Percentiles rank a stretch among this genome's conserved stretches.
phyloP scores from a whole-genome alignment of 2,329 filamentous ascomycete species.

The Colletotrichum filicis region DNA sequence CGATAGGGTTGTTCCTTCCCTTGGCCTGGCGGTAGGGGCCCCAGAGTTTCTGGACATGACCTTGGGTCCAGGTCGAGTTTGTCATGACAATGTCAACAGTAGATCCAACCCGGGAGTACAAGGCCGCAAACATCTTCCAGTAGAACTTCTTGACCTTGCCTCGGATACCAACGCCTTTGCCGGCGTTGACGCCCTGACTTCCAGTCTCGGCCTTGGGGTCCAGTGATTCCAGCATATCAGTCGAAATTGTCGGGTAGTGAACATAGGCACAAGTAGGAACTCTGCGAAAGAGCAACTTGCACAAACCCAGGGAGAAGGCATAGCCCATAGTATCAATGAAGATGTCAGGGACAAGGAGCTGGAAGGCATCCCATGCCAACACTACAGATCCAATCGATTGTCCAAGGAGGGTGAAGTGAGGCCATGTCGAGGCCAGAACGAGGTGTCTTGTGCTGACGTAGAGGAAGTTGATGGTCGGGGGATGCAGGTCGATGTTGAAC shows the following conservation, averaged over 20 bases:
- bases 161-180: constrained; percentile 77
- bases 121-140: constrained; percentile 84
- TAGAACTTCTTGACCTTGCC: constrained; percentile 82
- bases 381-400: constrained; percentile 91
- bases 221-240: constrained; percentile 92
- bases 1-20: constrained; percentile 63
- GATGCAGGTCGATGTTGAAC: constrained; percentile 92
- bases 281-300: constrained; percentile 81
- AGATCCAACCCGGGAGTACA: constrained; percentile 86
- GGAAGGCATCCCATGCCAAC: constrained; percentile 91
- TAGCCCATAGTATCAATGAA: constrained; percentile 99
- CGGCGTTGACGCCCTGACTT: constrained; percentile 82
- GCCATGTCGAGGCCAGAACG: constrained; percentile 89
- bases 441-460: constrained; percentile 90
- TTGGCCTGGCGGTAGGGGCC: constrained; percentile 63
- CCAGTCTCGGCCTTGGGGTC: constrained; percentile 70
- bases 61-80: constrained; percentile 94
- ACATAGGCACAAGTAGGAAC: constrained; percentile 94
- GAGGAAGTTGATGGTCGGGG: constrained; percentile 85
- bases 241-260: constrained; percentile 98
- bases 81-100: constrained; percentile 96
- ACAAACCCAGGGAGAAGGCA: constrained; percentile 86
- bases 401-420: constrained; percentile 91
- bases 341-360: constrained; percentile 89
- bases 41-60: constrained; percentile 85